Evolutionary conservation across 129 eudicot species (phyloP).

Genomic region (Deinandra increscens): DNA sequence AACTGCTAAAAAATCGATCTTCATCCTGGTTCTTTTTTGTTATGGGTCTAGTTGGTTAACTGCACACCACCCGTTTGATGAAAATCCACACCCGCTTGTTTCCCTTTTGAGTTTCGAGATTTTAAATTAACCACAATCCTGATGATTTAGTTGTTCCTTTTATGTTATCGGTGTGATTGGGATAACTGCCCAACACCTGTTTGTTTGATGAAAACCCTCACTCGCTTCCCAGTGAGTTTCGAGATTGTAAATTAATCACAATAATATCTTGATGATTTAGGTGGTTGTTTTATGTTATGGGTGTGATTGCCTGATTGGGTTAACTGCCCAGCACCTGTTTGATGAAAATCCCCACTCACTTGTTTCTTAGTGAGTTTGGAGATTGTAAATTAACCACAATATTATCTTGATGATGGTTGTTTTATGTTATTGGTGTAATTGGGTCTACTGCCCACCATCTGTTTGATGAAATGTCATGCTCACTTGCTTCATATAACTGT

Average conservation of each 20-base stretch:
- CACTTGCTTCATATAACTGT: slow-evolving; percentile 1
- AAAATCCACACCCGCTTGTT: background rate
- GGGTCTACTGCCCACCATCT: background rate
- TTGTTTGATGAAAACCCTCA: slow-evolving; percentile 21
- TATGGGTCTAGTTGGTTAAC: slow-evolving; percentile 15
- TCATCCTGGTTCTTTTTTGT: slow-evolving; percentile 10
- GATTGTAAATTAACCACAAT: background rate
- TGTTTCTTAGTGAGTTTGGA: background rate
- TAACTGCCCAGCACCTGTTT: slow-evolving; percentile 16
- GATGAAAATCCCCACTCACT: slow-evolving; percentile 22
- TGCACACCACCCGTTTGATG: slow-evolving; percentile 18
- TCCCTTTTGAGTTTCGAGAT: no score
- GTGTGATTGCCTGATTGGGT: slow-evolving; percentile 12
- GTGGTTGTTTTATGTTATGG: slow-evolving; percentile 16
- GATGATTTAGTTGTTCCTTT: no score
- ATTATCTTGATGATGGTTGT: background rate
- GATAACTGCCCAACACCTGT: slow-evolving; percentile 14
- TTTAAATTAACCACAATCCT: no score
- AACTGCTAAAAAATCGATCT: background rate
- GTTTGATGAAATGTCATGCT: background rate
- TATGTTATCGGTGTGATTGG: background rate
- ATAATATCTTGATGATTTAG: background rate
- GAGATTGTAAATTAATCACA: background rate
- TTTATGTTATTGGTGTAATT: slow-evolving; percentile 19
- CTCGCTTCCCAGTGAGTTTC: background rate